Evolutionary conservation across 2,329 filamentous ascomycete genomes (phyloP).

Genomic region (Blastomyces silverae): DNA sequence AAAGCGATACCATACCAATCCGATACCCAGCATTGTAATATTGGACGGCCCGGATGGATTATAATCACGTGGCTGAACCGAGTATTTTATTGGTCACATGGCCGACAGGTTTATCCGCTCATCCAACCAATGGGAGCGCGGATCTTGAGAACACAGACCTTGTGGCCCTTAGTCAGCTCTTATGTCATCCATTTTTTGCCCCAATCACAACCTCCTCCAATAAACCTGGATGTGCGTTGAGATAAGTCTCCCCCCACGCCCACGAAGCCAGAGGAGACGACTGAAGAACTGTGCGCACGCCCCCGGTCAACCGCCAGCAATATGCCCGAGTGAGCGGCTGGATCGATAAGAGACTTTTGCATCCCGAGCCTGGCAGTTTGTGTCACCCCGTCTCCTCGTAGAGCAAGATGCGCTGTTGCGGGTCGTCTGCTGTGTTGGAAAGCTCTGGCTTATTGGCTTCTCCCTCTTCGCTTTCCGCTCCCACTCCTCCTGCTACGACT

Average conservation of each 20-base stretch:
- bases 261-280: not conserved
- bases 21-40: too few relatives aligned
- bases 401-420: conserved; percentile 21
- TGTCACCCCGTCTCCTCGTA: not conserved
- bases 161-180: not conserved
- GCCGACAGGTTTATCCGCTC: not conserved
- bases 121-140: not conserved
- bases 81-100: not conserved
- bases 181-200: not conserved
- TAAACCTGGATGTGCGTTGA: not conserved
- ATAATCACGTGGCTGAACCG: conserved; percentile 1
- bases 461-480: conserved; percentile 9
- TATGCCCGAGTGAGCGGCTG: conserved; percentile 6
- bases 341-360: conserved; percentile 10
- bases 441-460: conserved; percentile 21
- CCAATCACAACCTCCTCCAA: not conserved
- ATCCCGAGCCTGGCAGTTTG: conserved; percentile 1
- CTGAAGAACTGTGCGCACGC: not conserved
- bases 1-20: too few relatives aligned
- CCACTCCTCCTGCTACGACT: not conserved
- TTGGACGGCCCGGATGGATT: too few relatives aligned
- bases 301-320: not conserved
- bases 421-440: conserved; percentile 24
- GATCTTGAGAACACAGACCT: not conserved
- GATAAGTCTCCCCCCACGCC: not conserved